These are phyloP conservation scores for Clonostachys rhizophaga DNA, from an alignment of 2,329 filamentous ascomycete species.

Conservation along the genomic window DNA sequence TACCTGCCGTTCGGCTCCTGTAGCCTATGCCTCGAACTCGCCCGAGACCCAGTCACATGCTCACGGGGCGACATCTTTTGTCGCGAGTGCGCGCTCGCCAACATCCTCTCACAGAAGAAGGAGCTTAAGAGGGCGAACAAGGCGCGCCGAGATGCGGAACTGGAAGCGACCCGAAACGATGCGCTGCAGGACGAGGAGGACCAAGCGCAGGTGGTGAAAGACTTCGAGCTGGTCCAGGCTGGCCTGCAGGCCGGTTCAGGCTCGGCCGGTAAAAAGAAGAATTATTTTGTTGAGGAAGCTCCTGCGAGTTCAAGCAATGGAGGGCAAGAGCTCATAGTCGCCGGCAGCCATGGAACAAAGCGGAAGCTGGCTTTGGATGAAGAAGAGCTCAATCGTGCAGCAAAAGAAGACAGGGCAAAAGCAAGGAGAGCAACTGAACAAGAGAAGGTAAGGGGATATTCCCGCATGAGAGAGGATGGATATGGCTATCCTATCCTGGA, in stretches of 20 bases:
- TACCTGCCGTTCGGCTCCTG: conserved; percentile 91
- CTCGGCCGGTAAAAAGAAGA: conserved; percentile 10
- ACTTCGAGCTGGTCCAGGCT: conserved; percentile 83
- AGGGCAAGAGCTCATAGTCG: neutral
- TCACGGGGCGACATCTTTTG: conserved; percentile 87
- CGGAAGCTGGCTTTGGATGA: conserved; percentile 74
- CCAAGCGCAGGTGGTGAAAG: conserved; percentile 62
- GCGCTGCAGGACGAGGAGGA: conserved; percentile 65
- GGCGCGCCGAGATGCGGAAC: conserved; percentile 53
- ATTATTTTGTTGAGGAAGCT: conserved; percentile 32
- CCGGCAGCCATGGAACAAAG: conserved; percentile 35
- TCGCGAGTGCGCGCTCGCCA: conserved; percentile 85
- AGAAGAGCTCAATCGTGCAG: conserved; percentile 68
- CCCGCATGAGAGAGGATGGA: too few species aligned
- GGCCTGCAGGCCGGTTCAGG: conserved; percentile 42
- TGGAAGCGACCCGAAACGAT: conserved; percentile 57
- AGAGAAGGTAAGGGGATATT: conserved; percentile 52
- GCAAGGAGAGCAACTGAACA: conserved; percentile 66
- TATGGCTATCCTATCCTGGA: too few species aligned
- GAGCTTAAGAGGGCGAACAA: conserved; percentile 82
- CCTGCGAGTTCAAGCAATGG: conserved; percentile 8
- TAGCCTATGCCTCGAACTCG: conserved; percentile 77
- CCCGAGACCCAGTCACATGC: conserved; percentile 80
- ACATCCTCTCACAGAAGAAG: conserved; percentile 86
- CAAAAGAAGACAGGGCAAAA: conserved; percentile 63